Evolutionary conservation across 805 yeast species (phyloP).

Genomic region (Candida khao-thaluensis): DNA sequence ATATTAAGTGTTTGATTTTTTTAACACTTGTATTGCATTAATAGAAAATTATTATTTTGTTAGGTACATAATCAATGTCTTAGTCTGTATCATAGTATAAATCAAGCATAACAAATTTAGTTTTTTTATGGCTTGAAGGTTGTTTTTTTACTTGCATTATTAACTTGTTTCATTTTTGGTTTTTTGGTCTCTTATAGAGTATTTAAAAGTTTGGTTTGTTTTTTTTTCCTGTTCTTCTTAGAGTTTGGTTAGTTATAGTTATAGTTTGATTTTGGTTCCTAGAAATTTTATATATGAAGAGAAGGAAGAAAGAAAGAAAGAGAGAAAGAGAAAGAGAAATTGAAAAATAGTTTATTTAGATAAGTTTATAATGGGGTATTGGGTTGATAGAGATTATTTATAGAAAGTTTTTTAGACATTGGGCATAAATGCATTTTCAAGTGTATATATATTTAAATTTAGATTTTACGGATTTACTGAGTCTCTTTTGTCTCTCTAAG

Average conservation of each 20-base stretch:
- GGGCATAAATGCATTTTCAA: constrained; percentile 28
- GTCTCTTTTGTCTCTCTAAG: too few relatives aligned
- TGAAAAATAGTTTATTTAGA: constrained; percentile 10
- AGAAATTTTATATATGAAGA: constrained; percentile 1
- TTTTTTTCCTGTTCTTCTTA: constrained; percentile 16
- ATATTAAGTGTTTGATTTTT: constrained; percentile 1
- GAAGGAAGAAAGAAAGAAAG: constrained; percentile 1
- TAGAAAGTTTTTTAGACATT: constrained; percentile 36
- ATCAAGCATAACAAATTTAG: constrained; percentile 8
- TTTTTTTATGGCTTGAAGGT: constrained; percentile 9
- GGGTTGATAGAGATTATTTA: constrained; percentile 12
- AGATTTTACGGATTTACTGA: too few relatives aligned
- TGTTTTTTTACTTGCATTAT: constrained; percentile 20
- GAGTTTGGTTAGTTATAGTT: constrained; percentile 13
- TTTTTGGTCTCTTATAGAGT: constrained; percentile 18
- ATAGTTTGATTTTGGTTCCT: constrained; percentile 17
- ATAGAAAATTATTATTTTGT: constrained; percentile 3
- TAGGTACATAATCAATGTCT: constrained; percentile 15
- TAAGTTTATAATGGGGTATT: constrained; percentile 15
- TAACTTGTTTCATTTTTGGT: constrained; percentile 19
- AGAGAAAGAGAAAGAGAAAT: constrained; percentile 15
- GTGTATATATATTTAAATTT: constrained; percentile 25
- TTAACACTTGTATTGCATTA: constrained; percentile 13
- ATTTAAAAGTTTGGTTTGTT: constrained; percentile 6
- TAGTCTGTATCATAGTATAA: constrained; percentile 12